Base-by-base conservation (phyloP, 2,329 filamentous ascomycete genomes). In the Juglanconis oblonga region DNA sequence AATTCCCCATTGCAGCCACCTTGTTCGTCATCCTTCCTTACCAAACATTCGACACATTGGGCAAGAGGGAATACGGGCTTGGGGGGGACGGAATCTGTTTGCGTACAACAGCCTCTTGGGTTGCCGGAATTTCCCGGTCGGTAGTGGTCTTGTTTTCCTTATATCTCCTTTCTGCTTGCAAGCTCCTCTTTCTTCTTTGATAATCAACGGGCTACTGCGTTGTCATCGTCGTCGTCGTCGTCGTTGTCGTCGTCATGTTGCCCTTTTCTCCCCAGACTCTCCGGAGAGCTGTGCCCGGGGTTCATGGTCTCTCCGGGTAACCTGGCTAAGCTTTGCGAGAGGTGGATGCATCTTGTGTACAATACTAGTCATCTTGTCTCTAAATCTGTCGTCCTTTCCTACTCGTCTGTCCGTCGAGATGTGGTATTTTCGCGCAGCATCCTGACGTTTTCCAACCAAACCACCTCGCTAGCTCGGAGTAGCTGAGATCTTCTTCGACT, bases 321-420 rank as follows among this genome's bases (percentile, higher is more conserved):
- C 45, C 45, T 52, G 52, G 31, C 49, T 55, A 51, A 52, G 40
- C 10, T 13, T 52, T 59, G 59, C 52, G 56, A 55, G 58, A 52
- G 55, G 58, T 52, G 40, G 61, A 57, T 57, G 31, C 60, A 59
- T 56, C 57, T 59, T 62, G 52, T 63, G 61, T 63, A 63, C 58
- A 61, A 61, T 63, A 63, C 49, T 52, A 63, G 61, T 61, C 52
- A 52, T 54, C 50, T 57, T 62, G 61, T 60, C 57, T 62, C 57
- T 54, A 47, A 42, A 38, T 36, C 31, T 44, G 32, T 42, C n/a
- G 10, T 47, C 29, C 45, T 48, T 44, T 29, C 35, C 29, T 33
- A 8, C 13, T 3, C 3, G 1, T 49, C 13, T 7, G 4, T 51
- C 45, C 17, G 14, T 42, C 40, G n/a, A 35, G 9, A 38, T 24